These are phyloP conservation scores for Hippophae tibetana DNA, from an alignment of 306 rosid genomes.

Conservation along the genomic window DNA sequence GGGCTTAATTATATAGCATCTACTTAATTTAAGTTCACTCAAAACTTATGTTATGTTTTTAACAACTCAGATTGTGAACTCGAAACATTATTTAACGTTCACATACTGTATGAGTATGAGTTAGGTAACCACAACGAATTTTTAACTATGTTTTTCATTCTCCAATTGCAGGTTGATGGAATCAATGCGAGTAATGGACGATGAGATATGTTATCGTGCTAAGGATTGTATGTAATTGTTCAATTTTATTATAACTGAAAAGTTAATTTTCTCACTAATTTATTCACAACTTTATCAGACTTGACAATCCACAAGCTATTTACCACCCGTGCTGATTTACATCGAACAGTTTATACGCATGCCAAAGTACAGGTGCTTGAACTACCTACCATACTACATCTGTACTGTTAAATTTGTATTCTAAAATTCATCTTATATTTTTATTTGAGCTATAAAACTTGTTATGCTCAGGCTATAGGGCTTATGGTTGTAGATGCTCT, in stretches of 20 bases:
- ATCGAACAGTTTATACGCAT: conserved; percentile 78
- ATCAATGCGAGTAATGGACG: conserved; percentile 72
- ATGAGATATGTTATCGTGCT: conserved; percentile 78
- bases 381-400: conserved; percentile 31
- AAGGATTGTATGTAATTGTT: conserved; percentile 61
- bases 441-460: background rate
- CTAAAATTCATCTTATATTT: background rate
- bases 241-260: background rate
- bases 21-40: conserved; percentile 9
- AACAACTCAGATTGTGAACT: conserved; percentile 6
- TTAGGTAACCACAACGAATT: conserved; percentile 5
- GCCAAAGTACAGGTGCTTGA: conserved; percentile 81
- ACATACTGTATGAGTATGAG: background rate
- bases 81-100: conserved; percentile 15
- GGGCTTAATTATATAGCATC: conserved; percentile 15
- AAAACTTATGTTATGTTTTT: conserved; percentile 9
- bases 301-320: conserved; percentile 80
- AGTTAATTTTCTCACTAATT: conserved; percentile 17
- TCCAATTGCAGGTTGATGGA: conserved; percentile 58
- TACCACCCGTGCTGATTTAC: conserved; percentile 84
- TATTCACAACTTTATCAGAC: conserved; percentile 42
- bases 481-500: conserved; percentile 88
- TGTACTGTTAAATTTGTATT: conserved; percentile 5
- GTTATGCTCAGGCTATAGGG: conserved; percentile 60
- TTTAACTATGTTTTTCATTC: conserved; percentile 10